A percentile compares a stretch with the other conserved stretches of the same genome.
phyloP scores from a whole-genome alignment of 2,329 filamentous ascomycete species.

The Cladosporium oxysporum region DNA sequence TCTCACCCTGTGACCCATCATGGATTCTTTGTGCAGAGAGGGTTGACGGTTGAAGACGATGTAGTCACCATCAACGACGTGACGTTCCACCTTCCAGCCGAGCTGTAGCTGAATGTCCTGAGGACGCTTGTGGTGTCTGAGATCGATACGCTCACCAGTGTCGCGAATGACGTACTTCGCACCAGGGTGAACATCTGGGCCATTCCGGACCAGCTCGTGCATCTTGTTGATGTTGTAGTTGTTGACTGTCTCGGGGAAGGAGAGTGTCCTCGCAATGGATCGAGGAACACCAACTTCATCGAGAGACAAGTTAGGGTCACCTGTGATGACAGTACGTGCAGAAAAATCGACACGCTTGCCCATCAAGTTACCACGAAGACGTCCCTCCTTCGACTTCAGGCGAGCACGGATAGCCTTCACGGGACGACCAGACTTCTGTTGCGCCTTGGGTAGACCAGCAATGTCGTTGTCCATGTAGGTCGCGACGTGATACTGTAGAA shows the following conservation, averaged over 20 bases:
- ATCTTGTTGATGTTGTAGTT: constrained; percentile 96
- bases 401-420: constrained; percentile 96
- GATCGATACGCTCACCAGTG: constrained; percentile 89
- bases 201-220: constrained; percentile 85
- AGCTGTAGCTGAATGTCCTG: constrained; percentile 86
- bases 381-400: constrained; percentile 98
- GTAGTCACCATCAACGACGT: constrained; percentile 92
- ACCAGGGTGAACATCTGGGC: constrained; percentile 91
- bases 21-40: constrained; percentile 98
- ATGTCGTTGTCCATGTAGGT: constrained; percentile 99
- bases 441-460: constrained; percentile 86
- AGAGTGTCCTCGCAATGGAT: constrained; percentile 88
- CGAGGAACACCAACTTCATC: constrained; percentile 96
- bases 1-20: constrained; percentile 98
- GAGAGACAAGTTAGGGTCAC: constrained; percentile 92
- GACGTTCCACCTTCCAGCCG: constrained; percentile 98
- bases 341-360: constrained; percentile 99
- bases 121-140: constrained; percentile 87
- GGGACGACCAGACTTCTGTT: constrained; percentile 95
- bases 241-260: constrained; percentile 95
- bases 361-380: constrained; percentile 98
- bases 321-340: constrained; percentile 98
- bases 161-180: constrained; percentile 95
- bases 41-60: constrained; percentile 99
- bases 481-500: constrained; percentile 96